Base-by-base conservation (phyloP, 2,329 filamentous ascomycete genomes). In the Calonectria montana region DNA sequence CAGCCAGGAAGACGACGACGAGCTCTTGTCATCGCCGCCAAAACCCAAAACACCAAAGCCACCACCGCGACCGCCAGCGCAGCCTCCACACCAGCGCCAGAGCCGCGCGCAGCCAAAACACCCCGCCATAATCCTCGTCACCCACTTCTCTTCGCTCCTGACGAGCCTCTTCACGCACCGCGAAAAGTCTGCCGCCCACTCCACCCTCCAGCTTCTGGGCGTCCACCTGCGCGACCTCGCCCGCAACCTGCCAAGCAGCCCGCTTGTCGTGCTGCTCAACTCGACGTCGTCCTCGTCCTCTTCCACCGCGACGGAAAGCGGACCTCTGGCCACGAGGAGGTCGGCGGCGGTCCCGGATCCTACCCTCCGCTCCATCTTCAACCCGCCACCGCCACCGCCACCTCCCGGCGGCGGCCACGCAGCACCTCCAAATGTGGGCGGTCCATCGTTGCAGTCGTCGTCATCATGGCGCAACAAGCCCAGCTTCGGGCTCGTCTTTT, bases 191-290 rank as follows among this genome's bases (percentile, higher is more conserved):
- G 77, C 83, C 47, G 90, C 89, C 1, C 89, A 91, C 80, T 77
- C 80, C 5, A 81, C 83, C 15, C 81, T 90, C n/a, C 83, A 85
- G 39, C 80, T 83, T n/a, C 85, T 92, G 25, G 84, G 85, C 29
- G 83, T 81, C 4, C 85, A 83, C 57, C 81, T 91, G 15, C 85
- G 86, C 23, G 80, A 83, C 71, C 80, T 91, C 9, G 82, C 88
- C 1, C 85, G 83, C 35, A 84, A 80, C 10, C 74, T 84, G 25
- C 67, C 81, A 9, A 82, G 82, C 13, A 83, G 80, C 15, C 86
- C 89, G 1, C 83, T 91, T 7, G 82, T 91, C 35, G 79, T 92
- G 70, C 81, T 92, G 2, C 84, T 91, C 68, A 92, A 91, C 81
- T 86, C 86, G 0, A 89, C 87, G 1, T 84, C 72, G 12, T 37